Evolutionary conservation across 352 stramenopile species (phyloP).

Genomic region (Phytophthora pistaciae): DNA sequence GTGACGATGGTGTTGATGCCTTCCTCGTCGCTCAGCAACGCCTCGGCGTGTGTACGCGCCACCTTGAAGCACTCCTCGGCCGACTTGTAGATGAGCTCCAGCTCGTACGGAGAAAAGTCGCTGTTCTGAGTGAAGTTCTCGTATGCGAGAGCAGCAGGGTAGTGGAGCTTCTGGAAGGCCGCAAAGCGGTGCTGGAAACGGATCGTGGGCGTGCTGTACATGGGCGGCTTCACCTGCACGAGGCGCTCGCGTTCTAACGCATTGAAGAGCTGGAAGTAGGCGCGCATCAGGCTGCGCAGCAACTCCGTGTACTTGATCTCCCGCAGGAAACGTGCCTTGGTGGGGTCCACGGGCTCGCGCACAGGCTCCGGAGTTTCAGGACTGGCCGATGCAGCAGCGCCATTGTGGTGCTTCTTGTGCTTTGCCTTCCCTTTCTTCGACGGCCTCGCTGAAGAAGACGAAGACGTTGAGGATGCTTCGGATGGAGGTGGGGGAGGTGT

Average conservation of each 20-base stretch:
- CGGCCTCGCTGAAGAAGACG: constrained; percentile 25
- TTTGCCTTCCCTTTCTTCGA: constrained; percentile 50
- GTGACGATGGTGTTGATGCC: constrained; percentile 29
- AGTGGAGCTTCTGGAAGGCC: constrained; percentile 79
- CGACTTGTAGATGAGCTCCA: constrained; percentile 86
- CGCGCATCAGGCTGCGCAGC: constrained; percentile 76
- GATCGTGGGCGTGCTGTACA: constrained; percentile 71
- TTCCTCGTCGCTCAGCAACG: constrained; percentile 52
- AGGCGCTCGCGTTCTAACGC: constrained; percentile 77
- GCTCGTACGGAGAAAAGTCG: constrained; percentile 79
- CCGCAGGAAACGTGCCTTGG: constrained; percentile 69
- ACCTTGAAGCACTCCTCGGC: constrained; percentile 88
- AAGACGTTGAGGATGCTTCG: constrained; percentile 7
- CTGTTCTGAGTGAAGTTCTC: constrained; percentile 83
- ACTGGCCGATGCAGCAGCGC: background rate
- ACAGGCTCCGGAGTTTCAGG: constrained; percentile 4
- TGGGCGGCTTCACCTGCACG: constrained; percentile 51
- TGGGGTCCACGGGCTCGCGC: constrained; percentile 44
- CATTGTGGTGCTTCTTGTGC: constrained; percentile 48
- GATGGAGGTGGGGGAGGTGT: constrained; percentile 9
- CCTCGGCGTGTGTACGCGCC: constrained; percentile 60
- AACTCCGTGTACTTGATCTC: constrained; percentile 87
- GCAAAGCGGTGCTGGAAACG: constrained; percentile 86
- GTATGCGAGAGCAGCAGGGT: constrained; percentile 70
- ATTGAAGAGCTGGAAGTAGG: constrained; percentile 83